Percentiles rank a stretch among this genome's conserved stretches.
phyloP scores from a whole-genome alignment of 306 rosid species.

The Senna tora region DNA sequence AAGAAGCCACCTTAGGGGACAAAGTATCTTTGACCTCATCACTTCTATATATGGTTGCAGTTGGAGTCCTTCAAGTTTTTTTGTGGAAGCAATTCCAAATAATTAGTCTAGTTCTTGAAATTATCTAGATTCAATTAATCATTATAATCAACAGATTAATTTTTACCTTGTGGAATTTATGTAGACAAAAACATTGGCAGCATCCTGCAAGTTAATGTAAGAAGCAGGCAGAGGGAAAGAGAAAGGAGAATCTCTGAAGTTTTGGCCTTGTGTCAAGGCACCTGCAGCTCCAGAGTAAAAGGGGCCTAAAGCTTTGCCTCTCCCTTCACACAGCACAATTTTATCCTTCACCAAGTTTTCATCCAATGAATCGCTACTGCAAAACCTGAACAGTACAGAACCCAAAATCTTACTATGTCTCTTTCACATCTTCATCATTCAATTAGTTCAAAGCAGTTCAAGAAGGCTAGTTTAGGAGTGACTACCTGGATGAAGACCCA shows the following conservation, averaged over 20 bases:
- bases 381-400: background rate
- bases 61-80: conserved; percentile 29
- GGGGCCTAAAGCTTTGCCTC: background rate
- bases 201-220: conserved; percentile 22
- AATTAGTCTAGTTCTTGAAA: too few relatives aligned
- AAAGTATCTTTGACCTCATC: conserved; percentile 19
- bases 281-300: conserved; percentile 34
- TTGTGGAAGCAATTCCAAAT: background rate
- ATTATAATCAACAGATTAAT: too few relatives aligned
- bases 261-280: conserved; percentile 24
- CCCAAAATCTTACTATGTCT: too few relatives aligned
- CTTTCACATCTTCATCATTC: too few relatives aligned
- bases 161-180: conserved; percentile 41
- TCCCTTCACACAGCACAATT: conserved; percentile 47
- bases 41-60: conserved; percentile 41
- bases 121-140: too few relatives aligned
- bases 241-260: background rate
- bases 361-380: background rate
- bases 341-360: conserved; percentile 40
- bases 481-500: conserved; percentile 29
- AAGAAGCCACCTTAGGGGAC: conserved; percentile 35
- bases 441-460: too few relatives aligned
- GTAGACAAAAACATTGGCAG: conserved; percentile 18
- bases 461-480: background rate
- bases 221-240: conserved; percentile 35